Conservation (phyloP, 2,329 filamentous ascomycete species). For the Aspergillus terreus region DNA sequence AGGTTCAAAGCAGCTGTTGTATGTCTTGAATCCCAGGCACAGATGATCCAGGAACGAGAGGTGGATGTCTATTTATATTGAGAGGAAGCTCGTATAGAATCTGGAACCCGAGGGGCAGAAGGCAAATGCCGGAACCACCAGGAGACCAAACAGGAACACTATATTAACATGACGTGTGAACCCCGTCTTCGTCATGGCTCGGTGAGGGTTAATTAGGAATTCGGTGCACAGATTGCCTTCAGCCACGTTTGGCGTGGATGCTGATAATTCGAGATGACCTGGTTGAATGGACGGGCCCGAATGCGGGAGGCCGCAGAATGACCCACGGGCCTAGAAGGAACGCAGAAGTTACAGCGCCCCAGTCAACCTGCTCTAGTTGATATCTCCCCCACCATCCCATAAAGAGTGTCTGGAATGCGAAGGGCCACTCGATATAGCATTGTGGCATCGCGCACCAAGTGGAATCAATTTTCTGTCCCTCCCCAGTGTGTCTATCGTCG, state of each 20-base stretch:
- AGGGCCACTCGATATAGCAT: not conserved
- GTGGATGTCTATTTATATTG: slow-evolving; percentile 5
- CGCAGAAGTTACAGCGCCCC: slow-evolving; percentile 6
- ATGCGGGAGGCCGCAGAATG: not conserved
- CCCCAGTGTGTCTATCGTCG: slow-evolving; percentile 27
- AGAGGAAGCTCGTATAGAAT: not conserved
- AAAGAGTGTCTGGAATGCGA: no score
- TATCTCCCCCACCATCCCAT: no score
- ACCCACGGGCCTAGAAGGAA: slow-evolving; percentile 2
- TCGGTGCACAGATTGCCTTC: no score
- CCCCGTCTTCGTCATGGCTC: no score
- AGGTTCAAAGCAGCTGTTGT: not conserved
- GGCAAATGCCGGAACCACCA: slow-evolving; percentile 17
- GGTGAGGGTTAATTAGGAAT: no score
- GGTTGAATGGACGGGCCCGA: not conserved
- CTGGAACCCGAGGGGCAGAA: not conserved
- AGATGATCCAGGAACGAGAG: not conserved
- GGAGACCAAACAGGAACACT: slow-evolving; percentile 2
- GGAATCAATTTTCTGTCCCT: slow-evolving; percentile 20
- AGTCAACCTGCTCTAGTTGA: not conserved
- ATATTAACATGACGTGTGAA: not conserved
- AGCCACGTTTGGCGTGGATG: no score
- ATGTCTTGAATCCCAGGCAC: not conserved
- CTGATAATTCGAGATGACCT: no score
- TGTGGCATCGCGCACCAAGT: slow-evolving; percentile 13